A percentile compares a stretch with the other conserved stretches of the same genome.
Conservation (phyloP, 2,329 filamentous ascomycete species). For the Penicillium sp. region DNA sequence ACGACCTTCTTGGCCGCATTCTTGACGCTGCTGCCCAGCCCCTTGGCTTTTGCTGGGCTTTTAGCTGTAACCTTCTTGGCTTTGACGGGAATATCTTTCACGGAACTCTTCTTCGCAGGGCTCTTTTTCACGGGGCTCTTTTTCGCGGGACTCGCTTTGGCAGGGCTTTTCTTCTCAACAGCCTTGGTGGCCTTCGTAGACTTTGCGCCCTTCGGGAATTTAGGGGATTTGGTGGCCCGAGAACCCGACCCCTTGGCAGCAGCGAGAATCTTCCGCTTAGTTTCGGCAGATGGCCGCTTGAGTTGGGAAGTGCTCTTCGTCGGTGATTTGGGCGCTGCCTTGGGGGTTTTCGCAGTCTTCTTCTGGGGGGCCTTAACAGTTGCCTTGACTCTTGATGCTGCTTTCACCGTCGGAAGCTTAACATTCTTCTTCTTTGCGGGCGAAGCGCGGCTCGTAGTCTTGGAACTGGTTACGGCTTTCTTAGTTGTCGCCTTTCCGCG, state of each 20-base stretch:
- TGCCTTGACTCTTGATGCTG: slow-evolving; percentile 33
- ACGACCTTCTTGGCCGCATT: slow-evolving; percentile 19
- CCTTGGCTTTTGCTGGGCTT: slow-evolving; percentile 4
- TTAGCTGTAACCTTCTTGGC: slow-evolving; percentile 4
- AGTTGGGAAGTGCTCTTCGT: slow-evolving; percentile 27
- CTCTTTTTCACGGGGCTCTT: neutral
- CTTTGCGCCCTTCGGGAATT: slow-evolving; percentile 14
- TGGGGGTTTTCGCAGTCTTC: slow-evolving; percentile 8
- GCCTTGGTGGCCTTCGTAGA: slow-evolving; percentile 13
- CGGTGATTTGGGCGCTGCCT: slow-evolving; percentile 15
- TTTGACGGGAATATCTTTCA: slow-evolving; percentile 16
- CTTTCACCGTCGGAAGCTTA: slow-evolving; percentile 35
- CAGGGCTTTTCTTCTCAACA: slow-evolving; percentile 12
- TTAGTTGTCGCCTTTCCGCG: slow-evolving; percentile 26
- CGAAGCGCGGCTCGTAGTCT: slow-evolving; percentile 13
- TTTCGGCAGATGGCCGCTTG: slow-evolving; percentile 33
- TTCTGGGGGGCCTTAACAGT: slow-evolving; percentile 19
- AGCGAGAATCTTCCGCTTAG: slow-evolving; percentile 34
- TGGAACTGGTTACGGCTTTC: slow-evolving; percentile 13
- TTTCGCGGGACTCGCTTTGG: slow-evolving; percentile 5
- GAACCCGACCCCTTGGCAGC: slow-evolving; percentile 26
- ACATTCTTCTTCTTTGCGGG: slow-evolving; percentile 25
- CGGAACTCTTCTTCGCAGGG: slow-evolving; percentile 12
- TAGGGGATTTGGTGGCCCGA: slow-evolving; percentile 7
- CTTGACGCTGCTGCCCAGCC: slow-evolving; percentile 19